A percentile compares a stretch with the other conserved stretches of the same genome.
These are phyloP conservation scores for Endothia cerciana DNA, from an alignment of 2,329 filamentous ascomycete genomes.

Conservation along the genomic window DNA sequence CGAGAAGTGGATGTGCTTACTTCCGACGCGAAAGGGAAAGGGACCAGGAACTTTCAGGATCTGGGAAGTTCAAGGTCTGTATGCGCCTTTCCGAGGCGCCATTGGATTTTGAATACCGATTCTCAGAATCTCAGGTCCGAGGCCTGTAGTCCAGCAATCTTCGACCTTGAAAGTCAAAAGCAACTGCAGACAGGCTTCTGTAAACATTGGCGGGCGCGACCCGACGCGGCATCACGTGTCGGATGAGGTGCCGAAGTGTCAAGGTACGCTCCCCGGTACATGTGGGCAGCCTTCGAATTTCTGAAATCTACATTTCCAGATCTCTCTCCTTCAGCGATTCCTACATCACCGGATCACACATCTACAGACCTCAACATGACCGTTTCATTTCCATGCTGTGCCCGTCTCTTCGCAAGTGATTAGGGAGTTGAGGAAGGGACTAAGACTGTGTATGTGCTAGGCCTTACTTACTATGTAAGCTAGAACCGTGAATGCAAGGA, in stretches of 20 bases:
- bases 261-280: neutral
- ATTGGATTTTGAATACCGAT: neutral
- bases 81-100: neutral
- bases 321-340: neutral
- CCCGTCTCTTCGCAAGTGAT: neutral
- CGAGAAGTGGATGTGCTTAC: neutral
- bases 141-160: too few species aligned
- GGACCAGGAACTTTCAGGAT: neutral
- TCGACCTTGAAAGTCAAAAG: neutral
- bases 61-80: neutral
- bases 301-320: neutral
- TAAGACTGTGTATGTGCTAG: neutral
- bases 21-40: neutral
- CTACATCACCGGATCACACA: neutral
- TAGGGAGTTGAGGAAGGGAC: neutral
- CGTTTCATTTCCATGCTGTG: neutral
- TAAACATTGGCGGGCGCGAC: conserved; percentile 4
- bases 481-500: neutral
- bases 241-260: neutral
- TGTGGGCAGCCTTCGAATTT: neutral
- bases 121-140: neutral
- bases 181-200: neutral
- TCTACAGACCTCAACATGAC: neutral
- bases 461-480: neutral
- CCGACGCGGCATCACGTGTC: conserved; percentile 1